Evolutionary conservation across 345 rosid species (phyloP).

Genomic region (Gossypium turneri): DNA sequence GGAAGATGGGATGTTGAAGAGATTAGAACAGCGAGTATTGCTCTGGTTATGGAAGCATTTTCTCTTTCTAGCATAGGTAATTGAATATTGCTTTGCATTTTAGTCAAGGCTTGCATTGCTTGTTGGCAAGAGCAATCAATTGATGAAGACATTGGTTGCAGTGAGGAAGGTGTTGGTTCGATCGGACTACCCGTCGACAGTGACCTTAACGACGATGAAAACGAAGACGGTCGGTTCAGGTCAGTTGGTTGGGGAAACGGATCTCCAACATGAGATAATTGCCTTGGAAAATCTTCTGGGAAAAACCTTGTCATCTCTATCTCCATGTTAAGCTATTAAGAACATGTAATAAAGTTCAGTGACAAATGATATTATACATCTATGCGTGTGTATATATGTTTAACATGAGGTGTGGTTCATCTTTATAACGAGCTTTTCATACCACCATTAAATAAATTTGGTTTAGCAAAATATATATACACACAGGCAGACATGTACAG

Average conservation of each 20-base stretch:
- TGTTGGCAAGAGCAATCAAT: conserved; percentile 30
- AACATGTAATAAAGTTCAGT: neutral
- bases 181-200: conserved; percentile 43
- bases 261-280: conserved; percentile 31
- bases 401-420: too few relatives aligned
- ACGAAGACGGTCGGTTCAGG: conserved; percentile 36
- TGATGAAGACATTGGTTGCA: conserved; percentile 19
- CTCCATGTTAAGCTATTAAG: conserved; percentile 48
- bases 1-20: conserved; percentile 40
- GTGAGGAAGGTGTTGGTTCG: conserved; percentile 15
- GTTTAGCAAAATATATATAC: neutral
- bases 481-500: neutral
- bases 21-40: conserved; percentile 64
- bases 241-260: conserved; percentile 23
- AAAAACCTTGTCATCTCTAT: conserved; percentile 46
- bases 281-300: conserved; percentile 47
- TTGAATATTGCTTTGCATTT: conserved; percentile 19
- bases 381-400: neutral
- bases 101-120: conserved; percentile 32
- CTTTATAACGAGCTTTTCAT: too few relatives aligned
- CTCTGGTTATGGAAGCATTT: conserved; percentile 51
- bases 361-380: neutral
- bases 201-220: conserved; percentile 70
- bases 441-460: too few relatives aligned
- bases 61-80: conserved; percentile 42